Evolutionary conservation across 768 basidiomycete genomes (phyloP).

Genomic region (Chlorophyllum brunneum): DNA sequence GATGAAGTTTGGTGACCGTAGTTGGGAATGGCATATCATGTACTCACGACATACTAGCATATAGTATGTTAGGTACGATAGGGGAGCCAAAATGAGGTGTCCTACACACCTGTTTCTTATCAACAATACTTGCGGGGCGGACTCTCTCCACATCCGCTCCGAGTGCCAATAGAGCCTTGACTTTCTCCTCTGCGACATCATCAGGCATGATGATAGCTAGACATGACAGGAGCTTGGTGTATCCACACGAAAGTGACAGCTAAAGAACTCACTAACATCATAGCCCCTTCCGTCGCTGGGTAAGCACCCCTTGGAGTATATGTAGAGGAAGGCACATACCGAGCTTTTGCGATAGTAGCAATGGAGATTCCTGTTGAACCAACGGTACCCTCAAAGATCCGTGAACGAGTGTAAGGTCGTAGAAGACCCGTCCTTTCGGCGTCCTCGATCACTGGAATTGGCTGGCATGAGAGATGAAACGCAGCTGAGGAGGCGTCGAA

Average conservation of each 20-base stretch:
- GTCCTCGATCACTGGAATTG: slow-evolving; percentile 79
- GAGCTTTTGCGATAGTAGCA: slow-evolving; percentile 86
- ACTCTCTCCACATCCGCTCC: slow-evolving; percentile 90
- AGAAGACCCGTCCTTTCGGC: slow-evolving; percentile 83
- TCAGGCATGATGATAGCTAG: slow-evolving; percentile 90
- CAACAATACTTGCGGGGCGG: slow-evolving; percentile 93
- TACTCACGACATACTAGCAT: slow-evolving; percentile 55
- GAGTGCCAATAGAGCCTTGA: slow-evolving; percentile 74
- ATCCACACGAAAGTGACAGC: background rate
- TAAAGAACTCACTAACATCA: slow-evolving; percentile 60
- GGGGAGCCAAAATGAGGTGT: no score
- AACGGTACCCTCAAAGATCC: slow-evolving; percentile 96
- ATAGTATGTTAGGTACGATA: slow-evolving; percentile 1
- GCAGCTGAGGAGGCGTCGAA: background rate
- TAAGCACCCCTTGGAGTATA: background rate
- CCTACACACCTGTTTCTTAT: slow-evolving; percentile 80
- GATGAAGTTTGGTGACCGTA: background rate
- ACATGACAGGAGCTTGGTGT: background rate
- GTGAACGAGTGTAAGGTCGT: slow-evolving; percentile 81
- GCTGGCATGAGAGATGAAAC: background rate
- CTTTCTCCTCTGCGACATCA: slow-evolving; percentile 89
- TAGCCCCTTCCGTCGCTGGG: slow-evolving; percentile 62
- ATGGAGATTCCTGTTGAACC: slow-evolving; percentile 96
- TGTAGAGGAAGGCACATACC: slow-evolving; percentile 39
- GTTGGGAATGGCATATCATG: background rate